A percentile compares a stretch with the other conserved stretches of the same genome.
Conservation (phyloP, 805 yeast genomes). For the Wickerhamomyces hampshirensis region DNA sequence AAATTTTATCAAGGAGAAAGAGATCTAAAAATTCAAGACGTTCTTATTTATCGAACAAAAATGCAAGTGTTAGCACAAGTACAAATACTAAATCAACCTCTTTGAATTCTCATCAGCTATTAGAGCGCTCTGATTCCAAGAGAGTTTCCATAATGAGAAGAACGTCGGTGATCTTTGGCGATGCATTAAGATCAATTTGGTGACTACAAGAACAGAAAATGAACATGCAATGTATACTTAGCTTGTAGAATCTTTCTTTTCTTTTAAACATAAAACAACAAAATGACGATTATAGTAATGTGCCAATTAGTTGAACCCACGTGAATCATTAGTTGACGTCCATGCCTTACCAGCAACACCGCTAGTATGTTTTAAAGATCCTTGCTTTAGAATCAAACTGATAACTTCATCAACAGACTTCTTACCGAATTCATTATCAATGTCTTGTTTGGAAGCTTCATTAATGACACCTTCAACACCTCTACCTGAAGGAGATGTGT, state of each 20-base stretch:
- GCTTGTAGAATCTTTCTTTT: too few species aligned
- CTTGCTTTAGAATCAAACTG: constrained; percentile 53
- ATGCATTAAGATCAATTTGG: constrained; percentile 18
- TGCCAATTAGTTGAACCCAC: constrained; percentile 24
- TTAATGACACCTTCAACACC: constrained; percentile 72
- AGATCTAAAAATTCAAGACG: constrained; percentile 1
- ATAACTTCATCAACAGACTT: constrained; percentile 49
- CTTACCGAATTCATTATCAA: constrained; percentile 67
- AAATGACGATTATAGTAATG: too few species aligned
- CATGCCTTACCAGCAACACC: constrained; percentile 26
- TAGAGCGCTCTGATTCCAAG: too few species aligned
- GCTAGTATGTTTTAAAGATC: constrained; percentile 41
- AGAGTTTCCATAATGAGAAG: constrained; percentile 18
- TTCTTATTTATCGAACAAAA: not conserved
- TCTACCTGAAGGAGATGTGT: constrained; percentile 48
- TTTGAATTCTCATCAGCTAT: too few species aligned
- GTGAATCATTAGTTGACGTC: constrained; percentile 43
- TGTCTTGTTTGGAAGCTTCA: constrained; percentile 62
- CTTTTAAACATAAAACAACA: too few species aligned
- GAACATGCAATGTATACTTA: too few species aligned
- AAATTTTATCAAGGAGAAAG: constrained; percentile 1
- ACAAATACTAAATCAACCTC: too few species aligned
- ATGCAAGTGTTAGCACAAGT: too few species aligned
- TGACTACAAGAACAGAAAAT: too few species aligned
- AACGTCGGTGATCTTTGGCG: constrained; percentile 20